Evolutionary conservation across 768 basidiomycete genomes (phyloP), one percentile per base, ranked within the genome.

Genomic region (Sarcodon aspratus): DNA sequence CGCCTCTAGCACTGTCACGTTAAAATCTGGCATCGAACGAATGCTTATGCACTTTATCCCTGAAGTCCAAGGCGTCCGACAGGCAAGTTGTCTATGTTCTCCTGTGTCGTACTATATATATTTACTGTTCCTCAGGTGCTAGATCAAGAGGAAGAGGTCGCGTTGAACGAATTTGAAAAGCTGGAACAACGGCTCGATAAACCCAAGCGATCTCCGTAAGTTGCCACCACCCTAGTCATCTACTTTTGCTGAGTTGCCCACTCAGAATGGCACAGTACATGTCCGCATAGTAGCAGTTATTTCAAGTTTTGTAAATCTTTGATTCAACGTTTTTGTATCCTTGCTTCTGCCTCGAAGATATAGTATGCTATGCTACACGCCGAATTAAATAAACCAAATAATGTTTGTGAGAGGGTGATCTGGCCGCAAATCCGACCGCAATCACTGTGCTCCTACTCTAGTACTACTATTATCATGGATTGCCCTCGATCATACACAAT

Each of bases 31-130:
- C 8, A 97, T 99, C 47, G 96, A 99, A 68, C 74, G 96, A 54
- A 98, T 99, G 96, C 69, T 99, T 58, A 93, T 91, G 91, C 95
- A 98, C 67, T 98, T 98, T 60, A 91, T 99, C 48, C 95, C 95
- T 1, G 89, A 95, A 66, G 92, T 95, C 36, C 87, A 91, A 64
- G 85, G 81, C 21, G 87, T 94, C 7, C 85, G 92, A 57, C 88
- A 94, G 77, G 89, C 82, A 54, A 55, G 73, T 59, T 12, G 5
- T 10, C 8, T 5, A 33, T 38, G 44, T 10, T 31, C 21, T n/a
- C 17, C 32, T 37, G 43, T 31, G 21, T 21, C 37, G 45, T 48
- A 7, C 21, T 35, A 35, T n/a, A 38, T 7, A 17, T 7, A 15
- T 37, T 37, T 5, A n/a, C 8, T 17, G 33, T 43, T 50, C 18